Percentiles rank a stretch among this genome's conserved stretches.
phyloP scores from a whole-genome alignment of 2,329 filamentous ascomycete species.

The Zasmidium cellare region DNA sequence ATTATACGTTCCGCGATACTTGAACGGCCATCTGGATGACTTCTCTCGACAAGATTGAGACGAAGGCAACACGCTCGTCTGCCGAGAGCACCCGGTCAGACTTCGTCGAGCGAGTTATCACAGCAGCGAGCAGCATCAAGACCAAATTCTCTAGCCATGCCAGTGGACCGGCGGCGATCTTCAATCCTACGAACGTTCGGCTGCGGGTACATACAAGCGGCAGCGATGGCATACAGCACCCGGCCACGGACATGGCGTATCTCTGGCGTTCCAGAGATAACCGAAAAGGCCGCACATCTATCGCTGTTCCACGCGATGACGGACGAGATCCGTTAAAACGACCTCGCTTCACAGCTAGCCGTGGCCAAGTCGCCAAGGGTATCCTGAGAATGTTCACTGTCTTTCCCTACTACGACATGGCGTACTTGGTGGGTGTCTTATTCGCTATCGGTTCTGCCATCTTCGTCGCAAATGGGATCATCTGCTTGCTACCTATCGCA shows the following conservation, averaged over 20 bases:
- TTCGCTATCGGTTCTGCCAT: conserved; percentile 27
- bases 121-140: neutral
- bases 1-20: too few species aligned
- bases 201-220: conserved; percentile 1
- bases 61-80: neutral
- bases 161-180: conserved; percentile 3
- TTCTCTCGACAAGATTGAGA: neutral
- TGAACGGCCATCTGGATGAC: neutral
- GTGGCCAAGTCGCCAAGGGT: conserved; percentile 6
- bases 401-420: conserved; percentile 31
- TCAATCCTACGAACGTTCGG: conserved; percentile 11
- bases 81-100: neutral
- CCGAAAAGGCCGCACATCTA: conserved; percentile 21
- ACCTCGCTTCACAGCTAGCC: neutral
- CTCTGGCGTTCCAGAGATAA: conserved; percentile 22
- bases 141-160: neutral
- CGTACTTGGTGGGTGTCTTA: conserved; percentile 25
- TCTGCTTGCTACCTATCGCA: conserved; percentile 19
- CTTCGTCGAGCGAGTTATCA: neutral
- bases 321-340: neutral
- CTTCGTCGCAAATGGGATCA: conserved; percentile 24
- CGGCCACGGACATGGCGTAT: conserved; percentile 3
- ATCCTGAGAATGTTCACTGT: conserved; percentile 23
- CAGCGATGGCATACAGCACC: neutral
- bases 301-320: conserved; percentile 8